These are phyloP conservation scores for Glomus cerebriforme DNA, from an alignment of 192 early-diverging fungal species.

Conservation along the genomic window DNA sequence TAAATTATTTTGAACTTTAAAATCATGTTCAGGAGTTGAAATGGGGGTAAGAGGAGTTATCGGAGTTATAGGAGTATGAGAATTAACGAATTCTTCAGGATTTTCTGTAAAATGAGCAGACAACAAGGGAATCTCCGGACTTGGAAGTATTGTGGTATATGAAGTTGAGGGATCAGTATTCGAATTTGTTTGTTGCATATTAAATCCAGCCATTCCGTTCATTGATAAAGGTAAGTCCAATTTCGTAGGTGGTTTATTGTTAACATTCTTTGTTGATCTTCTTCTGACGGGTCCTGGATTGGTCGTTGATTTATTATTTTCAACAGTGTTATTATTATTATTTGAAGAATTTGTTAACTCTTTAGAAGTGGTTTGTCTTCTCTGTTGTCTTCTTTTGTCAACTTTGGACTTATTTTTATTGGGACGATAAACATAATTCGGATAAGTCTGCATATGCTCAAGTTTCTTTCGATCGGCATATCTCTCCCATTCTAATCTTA, in stretches of 20 bases:
- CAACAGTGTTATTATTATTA: neutral
- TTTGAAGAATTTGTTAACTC: neutral
- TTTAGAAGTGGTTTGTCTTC: neutral
- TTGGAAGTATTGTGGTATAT: neutral
- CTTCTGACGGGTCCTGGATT: constrained; percentile 1
- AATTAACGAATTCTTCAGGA: neutral
- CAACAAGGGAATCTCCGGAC: neutral
- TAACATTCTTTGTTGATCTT: constrained; percentile 10
- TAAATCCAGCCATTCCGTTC: neutral
- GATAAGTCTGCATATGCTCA: constrained; percentile 28
- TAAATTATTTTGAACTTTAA: neutral
- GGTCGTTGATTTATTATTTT: neutral
- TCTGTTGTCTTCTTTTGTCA: constrained; percentile 12
- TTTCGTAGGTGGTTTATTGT: neutral
- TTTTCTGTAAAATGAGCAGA: neutral
- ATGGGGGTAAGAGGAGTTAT: neutral
- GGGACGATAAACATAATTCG: constrained; percentile 30
- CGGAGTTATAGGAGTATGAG: neutral
- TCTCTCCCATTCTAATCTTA: constrained; percentile 25
- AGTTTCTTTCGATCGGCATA: constrained; percentile 27
- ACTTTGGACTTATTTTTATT: constrained; percentile 30
- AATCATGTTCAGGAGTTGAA: neutral
- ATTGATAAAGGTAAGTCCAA: neutral
- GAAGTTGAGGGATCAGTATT: neutral
- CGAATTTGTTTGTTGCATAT: neutral